phyloP scores from a whole-genome alignment of 2,329 filamentous ascomycete species.

The Leptosphaerulina australis region DNA sequence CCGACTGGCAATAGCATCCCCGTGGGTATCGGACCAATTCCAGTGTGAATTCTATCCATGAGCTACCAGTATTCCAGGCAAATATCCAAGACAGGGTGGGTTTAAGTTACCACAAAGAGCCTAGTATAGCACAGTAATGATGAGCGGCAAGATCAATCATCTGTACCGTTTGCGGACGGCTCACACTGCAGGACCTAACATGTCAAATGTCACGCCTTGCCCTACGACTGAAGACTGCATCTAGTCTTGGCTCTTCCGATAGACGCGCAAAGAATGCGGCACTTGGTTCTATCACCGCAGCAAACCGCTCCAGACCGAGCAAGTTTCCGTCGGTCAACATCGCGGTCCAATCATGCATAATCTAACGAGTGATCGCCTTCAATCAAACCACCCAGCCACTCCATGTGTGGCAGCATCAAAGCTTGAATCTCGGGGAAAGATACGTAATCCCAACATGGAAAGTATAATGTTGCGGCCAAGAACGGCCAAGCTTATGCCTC shows the following conservation, averaged over 20 bases:
- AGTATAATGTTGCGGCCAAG: slow-evolving; percentile 14
- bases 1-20: too few species aligned
- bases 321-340: slow-evolving; percentile 13
- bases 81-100: too few species aligned
- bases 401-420: slow-evolving; percentile 7
- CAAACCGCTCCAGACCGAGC: slow-evolving; percentile 16
- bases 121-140: too few species aligned
- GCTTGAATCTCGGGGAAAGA: slow-evolving; percentile 17
- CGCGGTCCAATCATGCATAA: slow-evolving; percentile 9
- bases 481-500: slow-evolving; percentile 16
- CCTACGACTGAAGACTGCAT: neutral
- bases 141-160: too few species aligned
- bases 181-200: neutral
- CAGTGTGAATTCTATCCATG: too few species aligned
- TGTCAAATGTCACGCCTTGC: slow-evolving; percentile 10
- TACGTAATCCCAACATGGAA: slow-evolving; percentile 14
- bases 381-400: slow-evolving; percentile 8
- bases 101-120: too few species aligned
- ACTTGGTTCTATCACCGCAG: neutral
- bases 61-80: too few species aligned
- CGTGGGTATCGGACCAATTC: too few species aligned
- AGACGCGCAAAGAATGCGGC: slow-evolving; percentile 7
- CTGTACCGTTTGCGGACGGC: too few species aligned
- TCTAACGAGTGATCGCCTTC: slow-evolving; percentile 3
- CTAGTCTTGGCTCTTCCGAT: slow-evolving; percentile 9